Conservation (phyloP, 306 rosid species). For the Lathyrus tuberosus region DNA sequence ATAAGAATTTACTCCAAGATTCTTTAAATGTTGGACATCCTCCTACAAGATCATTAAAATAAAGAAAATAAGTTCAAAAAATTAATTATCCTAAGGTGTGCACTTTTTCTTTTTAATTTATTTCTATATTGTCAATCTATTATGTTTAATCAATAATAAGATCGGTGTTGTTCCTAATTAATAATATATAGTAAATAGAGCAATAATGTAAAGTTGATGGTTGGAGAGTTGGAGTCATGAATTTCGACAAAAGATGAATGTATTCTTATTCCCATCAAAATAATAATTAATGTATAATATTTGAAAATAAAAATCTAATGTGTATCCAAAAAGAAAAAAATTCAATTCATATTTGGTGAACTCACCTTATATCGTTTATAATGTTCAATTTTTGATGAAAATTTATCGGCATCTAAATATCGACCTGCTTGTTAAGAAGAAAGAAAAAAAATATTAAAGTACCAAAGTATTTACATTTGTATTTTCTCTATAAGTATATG, state of each 20-base stretch:
- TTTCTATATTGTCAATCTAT: too few species aligned
- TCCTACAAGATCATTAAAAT: constrained; percentile 23
- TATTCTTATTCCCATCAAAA: too few species aligned
- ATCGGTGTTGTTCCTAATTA: too few species aligned
- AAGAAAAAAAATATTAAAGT: not conserved
- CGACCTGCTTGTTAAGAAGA: not conserved
- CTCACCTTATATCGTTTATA: constrained; percentile 46
- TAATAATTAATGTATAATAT: not conserved
- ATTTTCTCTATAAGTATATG: not conserved
- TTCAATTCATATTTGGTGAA: too few species aligned
- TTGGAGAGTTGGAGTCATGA: too few species aligned
- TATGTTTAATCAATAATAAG: too few species aligned
- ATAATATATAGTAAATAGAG: too few species aligned
- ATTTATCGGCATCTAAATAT: not conserved
- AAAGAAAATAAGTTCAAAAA: too few species aligned
- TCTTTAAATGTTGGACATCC: constrained; percentile 35
- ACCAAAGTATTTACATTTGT: not conserved
- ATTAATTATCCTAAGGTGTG: too few species aligned
- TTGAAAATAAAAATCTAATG: not conserved
- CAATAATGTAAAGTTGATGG: too few species aligned
- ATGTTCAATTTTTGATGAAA: constrained; percentile 30
- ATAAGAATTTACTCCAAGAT: constrained; percentile 39
- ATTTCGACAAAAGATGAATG: too few species aligned
- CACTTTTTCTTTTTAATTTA: too few species aligned
- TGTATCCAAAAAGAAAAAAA: not conserved